These are phyloP conservation scores for Streptanthus diversifolius DNA, from an alignment of 345 rosid genomes.

Conservation along the genomic window DNA sequence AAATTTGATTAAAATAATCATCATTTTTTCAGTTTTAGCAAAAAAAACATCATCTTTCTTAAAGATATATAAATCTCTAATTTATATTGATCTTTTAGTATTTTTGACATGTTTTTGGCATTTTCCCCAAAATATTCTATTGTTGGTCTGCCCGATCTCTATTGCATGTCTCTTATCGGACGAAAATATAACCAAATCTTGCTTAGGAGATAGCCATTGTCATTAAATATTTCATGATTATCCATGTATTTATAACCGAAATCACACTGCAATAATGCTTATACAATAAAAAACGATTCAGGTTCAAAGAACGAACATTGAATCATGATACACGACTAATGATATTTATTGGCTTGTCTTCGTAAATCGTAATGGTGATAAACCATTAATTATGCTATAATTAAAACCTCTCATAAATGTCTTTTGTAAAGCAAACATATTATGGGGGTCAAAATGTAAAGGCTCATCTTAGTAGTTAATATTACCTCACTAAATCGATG, in stretches of 20 bases:
- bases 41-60: too few relatives aligned
- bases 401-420: not conserved
- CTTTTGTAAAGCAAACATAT: not conserved
- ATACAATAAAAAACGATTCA: not conserved
- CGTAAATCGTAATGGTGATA: not conserved
- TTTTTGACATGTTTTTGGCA: too few relatives aligned
- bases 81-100: too few relatives aligned
- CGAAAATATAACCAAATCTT: conserved; percentile 15
- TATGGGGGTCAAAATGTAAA: too few relatives aligned
- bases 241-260: not conserved
- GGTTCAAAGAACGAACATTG: conserved; percentile 23
- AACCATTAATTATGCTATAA: not conserved
- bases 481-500: not conserved
- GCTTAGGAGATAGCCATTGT: not conserved
- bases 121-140: too few relatives aligned
- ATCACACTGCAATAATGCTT: not conserved
- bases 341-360: not conserved
- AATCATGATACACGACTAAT: not conserved
- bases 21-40: too few relatives aligned
- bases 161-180: not conserved
- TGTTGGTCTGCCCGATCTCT: conserved; percentile 9
- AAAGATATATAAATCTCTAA: too few relatives aligned
- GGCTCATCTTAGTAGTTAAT: not conserved
- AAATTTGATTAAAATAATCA: too few relatives aligned
- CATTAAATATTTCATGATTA: not conserved